A percentile compares a stretch with the other conserved stretches of the same genome.
phyloP scores from a whole-genome alignment of 2,329 filamentous ascomycete genomes.

The Cadophora sp. region DNA sequence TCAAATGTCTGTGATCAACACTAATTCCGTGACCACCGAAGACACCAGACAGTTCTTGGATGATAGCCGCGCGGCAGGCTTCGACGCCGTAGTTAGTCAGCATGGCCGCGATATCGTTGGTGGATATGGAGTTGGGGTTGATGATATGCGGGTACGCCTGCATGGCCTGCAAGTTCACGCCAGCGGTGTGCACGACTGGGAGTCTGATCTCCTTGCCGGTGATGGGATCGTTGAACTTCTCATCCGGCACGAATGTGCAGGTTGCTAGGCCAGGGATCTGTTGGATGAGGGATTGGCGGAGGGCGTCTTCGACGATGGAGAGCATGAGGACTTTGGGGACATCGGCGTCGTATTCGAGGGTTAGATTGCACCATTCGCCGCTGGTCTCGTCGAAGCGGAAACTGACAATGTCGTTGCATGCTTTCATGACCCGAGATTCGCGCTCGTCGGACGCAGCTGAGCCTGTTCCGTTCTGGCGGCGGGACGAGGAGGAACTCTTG shows the following conservation, averaged over 20 bases:
- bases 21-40: slow-evolving; percentile 91
- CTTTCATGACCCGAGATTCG: slow-evolving; percentile 68
- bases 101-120: slow-evolving; percentile 91
- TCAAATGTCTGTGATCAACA: slow-evolving; percentile 91
- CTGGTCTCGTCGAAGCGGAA: slow-evolving; percentile 81
- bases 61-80: slow-evolving; percentile 85
- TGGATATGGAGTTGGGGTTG: slow-evolving; percentile 84
- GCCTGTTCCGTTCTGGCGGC: slow-evolving; percentile 35
- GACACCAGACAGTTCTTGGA: slow-evolving; percentile 83
- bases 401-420: slow-evolving; percentile 69
- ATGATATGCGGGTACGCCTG: slow-evolving; percentile 86
- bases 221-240: slow-evolving; percentile 56
- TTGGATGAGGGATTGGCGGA: slow-evolving; percentile 82
- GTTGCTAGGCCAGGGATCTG: slow-evolving; percentile 79
- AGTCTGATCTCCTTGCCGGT: slow-evolving; percentile 58
- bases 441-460: slow-evolving; percentile 48
- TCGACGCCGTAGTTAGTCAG: slow-evolving; percentile 90
- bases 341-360: slow-evolving; percentile 79
- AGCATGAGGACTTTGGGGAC: slow-evolving; percentile 94
- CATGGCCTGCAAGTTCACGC: slow-evolving; percentile 90
- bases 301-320: slow-evolving; percentile 83
- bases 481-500: slow-evolving; percentile 29
- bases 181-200: slow-evolving; percentile 75
- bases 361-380: slow-evolving; percentile 80
- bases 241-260: slow-evolving; percentile 71